Base-by-base conservation (phyloP, 2,329 filamentous ascomycete genomes). In the Trichoderma cornu-damae region DNA sequence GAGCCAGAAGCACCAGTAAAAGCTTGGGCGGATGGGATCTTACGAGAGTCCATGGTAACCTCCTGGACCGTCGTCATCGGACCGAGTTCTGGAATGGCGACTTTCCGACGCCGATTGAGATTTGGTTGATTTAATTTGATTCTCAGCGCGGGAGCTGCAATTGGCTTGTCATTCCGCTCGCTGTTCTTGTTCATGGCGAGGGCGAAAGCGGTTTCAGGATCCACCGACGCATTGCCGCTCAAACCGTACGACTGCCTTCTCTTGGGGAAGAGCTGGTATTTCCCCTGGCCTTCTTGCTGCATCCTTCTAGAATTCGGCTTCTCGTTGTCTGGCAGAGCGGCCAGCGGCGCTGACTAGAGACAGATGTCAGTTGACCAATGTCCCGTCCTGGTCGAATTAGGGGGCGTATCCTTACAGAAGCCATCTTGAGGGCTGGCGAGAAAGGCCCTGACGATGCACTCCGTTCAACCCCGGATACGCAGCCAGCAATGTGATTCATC, bases 1-100 rank as follows among this genome's bases (percentile, higher is more conserved):
- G 50, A 38, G 6, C 30, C 18, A 40, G 20, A 26, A 16, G n/a
- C n/a, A n/a, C n/a, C 11, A 38, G 3, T 28, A n/a, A n/a, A 30
- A 11, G 2, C 9, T 4, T 55, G n/a, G 26, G 44, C 30, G 16
- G 34, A 8, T 24, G 34, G 8, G 18, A 26, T 75, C 85, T 74
- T 75, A 88, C 85, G 85, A 65, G 85, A 88, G 70, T 88, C 85
- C 83, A 88, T 87, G 51, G 82, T 70, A 48, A 79, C 71, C 66
- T 87, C 85, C 61, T 87, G 83, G 12, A 87, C 84, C 1, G 84
- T 87, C 4, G 84, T 86, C 84, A 87, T 85, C 32, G 82, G 83
- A 2, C 82, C 84, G 48, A 86, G 69, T 60, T 88, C 85, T 8
- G 83, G 80, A 12, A 85, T 79, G 69, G 81, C 86, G 63, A 82